Conservation (phyloP, 2,329 filamentous ascomycete genomes). For the Monosporascus sp. region DNA sequence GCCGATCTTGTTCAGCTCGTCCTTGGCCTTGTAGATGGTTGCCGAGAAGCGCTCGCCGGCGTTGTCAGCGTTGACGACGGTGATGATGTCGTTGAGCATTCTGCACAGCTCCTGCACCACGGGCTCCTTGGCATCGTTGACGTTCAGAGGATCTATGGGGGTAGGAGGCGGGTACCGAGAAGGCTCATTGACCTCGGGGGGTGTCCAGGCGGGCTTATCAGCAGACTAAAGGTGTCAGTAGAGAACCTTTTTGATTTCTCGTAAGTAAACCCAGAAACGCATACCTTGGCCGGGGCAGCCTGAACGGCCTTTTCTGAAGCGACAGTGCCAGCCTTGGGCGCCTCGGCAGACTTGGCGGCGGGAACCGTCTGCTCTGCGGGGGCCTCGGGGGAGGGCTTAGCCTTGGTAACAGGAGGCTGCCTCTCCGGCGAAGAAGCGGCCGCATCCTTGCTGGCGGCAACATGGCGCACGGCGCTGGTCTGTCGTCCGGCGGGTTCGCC, state of each 20-base stretch:
- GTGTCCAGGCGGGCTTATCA: slow-evolving; percentile 36
- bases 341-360: slow-evolving; percentile 22
- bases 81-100: slow-evolving; percentile 94
- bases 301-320: not conserved
- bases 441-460: slow-evolving; percentile 21
- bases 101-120: slow-evolving; percentile 90
- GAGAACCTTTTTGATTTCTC: not conserved
- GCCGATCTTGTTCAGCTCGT: slow-evolving; percentile 72
- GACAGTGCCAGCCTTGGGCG: slow-evolving; percentile 22
- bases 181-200: slow-evolving; percentile 61
- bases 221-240: not conserved
- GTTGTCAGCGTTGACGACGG: slow-evolving; percentile 83
- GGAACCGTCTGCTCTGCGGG: slow-evolving; percentile 24
- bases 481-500: slow-evolving; percentile 20
- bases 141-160: slow-evolving; percentile 71
- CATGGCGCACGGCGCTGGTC: slow-evolving; percentile 22
- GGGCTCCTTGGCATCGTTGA: slow-evolving; percentile 73
- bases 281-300: not conserved
- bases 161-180: slow-evolving; percentile 58
- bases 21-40: slow-evolving; percentile 80
- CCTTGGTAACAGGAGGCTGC: slow-evolving; percentile 20
- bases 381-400: slow-evolving; percentile 8
- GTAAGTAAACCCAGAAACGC: not conserved
- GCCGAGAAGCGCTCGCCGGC: slow-evolving; percentile 70
- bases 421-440: slow-evolving; percentile 13